Conservation (phyloP, 139 green algal genomes). For the Micractinium sp. region DNA sequence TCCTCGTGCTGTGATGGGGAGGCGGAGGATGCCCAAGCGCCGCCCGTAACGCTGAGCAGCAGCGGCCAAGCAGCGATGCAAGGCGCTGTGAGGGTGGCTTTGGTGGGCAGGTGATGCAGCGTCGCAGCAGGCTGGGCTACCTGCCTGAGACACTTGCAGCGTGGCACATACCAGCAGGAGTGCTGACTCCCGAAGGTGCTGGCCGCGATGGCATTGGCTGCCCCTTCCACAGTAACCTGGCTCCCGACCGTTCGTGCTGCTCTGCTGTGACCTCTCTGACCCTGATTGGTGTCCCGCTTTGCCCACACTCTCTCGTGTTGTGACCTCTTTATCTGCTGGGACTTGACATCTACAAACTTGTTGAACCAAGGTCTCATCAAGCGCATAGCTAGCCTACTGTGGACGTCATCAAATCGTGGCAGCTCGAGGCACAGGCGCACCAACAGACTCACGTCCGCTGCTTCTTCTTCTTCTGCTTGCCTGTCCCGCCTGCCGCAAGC, state of each 20-base stretch:
- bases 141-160: too few species aligned
- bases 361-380: neutral
- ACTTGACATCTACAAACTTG: neutral
- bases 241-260: too few species aligned
- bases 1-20: too few species aligned
- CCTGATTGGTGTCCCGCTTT: too few species aligned
- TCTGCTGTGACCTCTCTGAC: too few species aligned
- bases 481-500: neutral
- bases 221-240: too few species aligned
- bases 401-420: neutral
- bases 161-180: too few species aligned
- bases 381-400: neutral
- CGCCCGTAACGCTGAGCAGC: neutral
- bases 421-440: neutral
- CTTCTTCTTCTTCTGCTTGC: neutral
- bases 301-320: neutral
- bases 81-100: neutral
- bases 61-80: neutral
- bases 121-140: too few species aligned
- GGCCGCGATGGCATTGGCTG: too few species aligned
- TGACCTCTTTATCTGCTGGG: neutral
- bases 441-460: neutral
- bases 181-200: too few species aligned
- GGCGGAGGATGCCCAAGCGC: neutral
- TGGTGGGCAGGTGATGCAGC: too few species aligned